phyloP scores from a whole-genome alignment of 345 rosid genomes.

The Ailanthus altissimus region DNA sequence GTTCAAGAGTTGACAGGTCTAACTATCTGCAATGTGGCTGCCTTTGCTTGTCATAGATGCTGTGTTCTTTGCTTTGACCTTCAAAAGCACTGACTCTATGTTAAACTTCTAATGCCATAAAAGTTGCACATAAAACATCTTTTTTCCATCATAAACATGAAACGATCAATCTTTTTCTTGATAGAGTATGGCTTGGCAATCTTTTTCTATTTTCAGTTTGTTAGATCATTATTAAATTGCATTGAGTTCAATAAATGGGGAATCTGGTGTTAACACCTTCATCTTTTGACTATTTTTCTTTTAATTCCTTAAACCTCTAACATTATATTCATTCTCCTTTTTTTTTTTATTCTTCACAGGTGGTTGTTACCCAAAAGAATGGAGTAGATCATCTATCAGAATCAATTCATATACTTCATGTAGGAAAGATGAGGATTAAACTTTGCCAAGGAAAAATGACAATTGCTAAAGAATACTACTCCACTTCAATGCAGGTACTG shows the following conservation, averaged over 20 bases:
- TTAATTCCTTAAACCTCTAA: constrained; percentile 1
- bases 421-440: constrained; percentile 97
- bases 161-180: background rate
- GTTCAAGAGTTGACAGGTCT: background rate
- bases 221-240: background rate
- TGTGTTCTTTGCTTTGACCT: background rate
- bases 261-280: background rate
- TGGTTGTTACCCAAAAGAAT: constrained; percentile 75
- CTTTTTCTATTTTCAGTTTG: background rate
- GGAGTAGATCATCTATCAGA: constrained; percentile 70
- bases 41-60: constrained; percentile 10
- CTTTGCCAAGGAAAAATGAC: constrained; percentile 74
- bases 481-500: constrained; percentile 82
- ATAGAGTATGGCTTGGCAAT: background rate
- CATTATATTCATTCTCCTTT: background rate
- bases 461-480: constrained; percentile 83
- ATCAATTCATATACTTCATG: constrained; percentile 82
- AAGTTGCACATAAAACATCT: background rate
- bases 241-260: background rate
- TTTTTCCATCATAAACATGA: background rate
- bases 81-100: background rate
- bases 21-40: background rate
- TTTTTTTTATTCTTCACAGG: constrained; percentile 39
- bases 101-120: background rate
- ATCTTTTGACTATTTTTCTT: background rate